These are phyloP conservation scores for Carex arenaria DNA, from an alignment of 202 grass and related monocot genomes.

Conservation along the genomic window DNA sequence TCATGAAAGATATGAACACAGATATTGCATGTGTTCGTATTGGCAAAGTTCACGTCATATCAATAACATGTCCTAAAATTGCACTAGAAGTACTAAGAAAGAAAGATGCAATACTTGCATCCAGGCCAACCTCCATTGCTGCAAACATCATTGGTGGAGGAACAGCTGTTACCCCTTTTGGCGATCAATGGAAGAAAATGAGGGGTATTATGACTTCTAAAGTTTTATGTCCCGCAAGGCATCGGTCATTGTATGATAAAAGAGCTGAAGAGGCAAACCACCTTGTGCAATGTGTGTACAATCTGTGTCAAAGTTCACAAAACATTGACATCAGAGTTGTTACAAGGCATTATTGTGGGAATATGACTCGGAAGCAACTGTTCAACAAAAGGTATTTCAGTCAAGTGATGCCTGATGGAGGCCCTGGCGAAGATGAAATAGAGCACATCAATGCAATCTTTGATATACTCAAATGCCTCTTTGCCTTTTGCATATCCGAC, in stretches of 20 bases:
- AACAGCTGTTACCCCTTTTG: not conserved
- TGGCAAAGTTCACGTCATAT: too few species aligned
- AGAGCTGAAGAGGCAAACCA: constrained; percentile 36
- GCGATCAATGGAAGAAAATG: constrained; percentile 53
- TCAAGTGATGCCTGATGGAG: not conserved
- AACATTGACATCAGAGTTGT: constrained; percentile 29
- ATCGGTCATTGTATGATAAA: not conserved
- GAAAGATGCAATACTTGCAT: constrained; percentile 56
- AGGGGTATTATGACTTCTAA: constrained; percentile 32
- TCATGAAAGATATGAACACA: too few species aligned
- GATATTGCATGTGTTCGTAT: too few species aligned
- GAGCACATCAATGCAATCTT: constrained; percentile 49
- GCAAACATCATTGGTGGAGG: constrained; percentile 19
- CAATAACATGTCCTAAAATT: too few species aligned
- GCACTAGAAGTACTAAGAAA: constrained; percentile 42
- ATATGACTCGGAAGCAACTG: constrained; percentile 35
- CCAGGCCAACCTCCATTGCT: constrained; percentile 42
- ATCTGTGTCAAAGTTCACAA: not conserved
- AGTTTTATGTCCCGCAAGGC: constrained; percentile 24
- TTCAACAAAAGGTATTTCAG: constrained; percentile 40
- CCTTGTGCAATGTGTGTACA: constrained; percentile 28
- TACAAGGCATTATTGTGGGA: constrained; percentile 42
- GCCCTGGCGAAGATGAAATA: constrained; percentile 31
- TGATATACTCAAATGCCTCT: constrained; percentile 15
- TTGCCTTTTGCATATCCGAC: constrained; percentile 53